Evolutionary conservation across 1,284 basidiomycete species (phyloP), one percentile per base, ranked within the genome.

Genomic region (Pascua guehoae): DNA sequence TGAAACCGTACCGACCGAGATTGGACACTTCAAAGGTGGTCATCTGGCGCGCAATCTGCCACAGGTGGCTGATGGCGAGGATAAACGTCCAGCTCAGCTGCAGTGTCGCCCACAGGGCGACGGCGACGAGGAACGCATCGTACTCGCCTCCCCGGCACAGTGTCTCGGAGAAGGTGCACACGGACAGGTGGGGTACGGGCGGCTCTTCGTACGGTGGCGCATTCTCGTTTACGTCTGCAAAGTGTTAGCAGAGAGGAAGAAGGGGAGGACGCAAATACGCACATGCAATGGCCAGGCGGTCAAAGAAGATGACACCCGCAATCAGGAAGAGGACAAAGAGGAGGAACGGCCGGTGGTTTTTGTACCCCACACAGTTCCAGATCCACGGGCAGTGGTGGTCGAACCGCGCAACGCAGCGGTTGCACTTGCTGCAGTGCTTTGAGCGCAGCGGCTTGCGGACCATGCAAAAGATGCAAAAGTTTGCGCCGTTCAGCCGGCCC

Each of bases 341-440:
- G 38, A 98, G 79, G 78, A 99, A 98, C 70, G 95, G 89, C 12
- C 94, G 87, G 69, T 98, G 95, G 70, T 98, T 98, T 63, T 89
- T 87, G 50, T 85, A 82, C n/a, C 96, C 96, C 54, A 98, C 90
- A 74, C 95, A 98, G 77, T 98, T 98, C 89, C 92, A 96, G n/a
- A 98, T 87, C 95, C 95, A 99, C 9, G 96, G 96, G 69, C 95
- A 98, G 71, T 98, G 94, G 68, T 97, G 93, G 71, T 97, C 93
- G 69, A 87, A 89, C 49, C 90, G 82, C 8, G 88, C 90, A 15
- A 94, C 83, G 70, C 96, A 98, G 57, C 86, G 86, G 65, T 94
- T 88, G 71, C 94, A 98, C 39, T 89, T 81, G 14, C 92, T 85
- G 78, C 94, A 98, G 73, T 99, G 96, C 75, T 96, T 98, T 24